Percentiles rank a stretch among this genome's conserved stretches.
Conservation (phyloP, 352 stramenopile species). For the Phytophthora lateralis region DNA sequence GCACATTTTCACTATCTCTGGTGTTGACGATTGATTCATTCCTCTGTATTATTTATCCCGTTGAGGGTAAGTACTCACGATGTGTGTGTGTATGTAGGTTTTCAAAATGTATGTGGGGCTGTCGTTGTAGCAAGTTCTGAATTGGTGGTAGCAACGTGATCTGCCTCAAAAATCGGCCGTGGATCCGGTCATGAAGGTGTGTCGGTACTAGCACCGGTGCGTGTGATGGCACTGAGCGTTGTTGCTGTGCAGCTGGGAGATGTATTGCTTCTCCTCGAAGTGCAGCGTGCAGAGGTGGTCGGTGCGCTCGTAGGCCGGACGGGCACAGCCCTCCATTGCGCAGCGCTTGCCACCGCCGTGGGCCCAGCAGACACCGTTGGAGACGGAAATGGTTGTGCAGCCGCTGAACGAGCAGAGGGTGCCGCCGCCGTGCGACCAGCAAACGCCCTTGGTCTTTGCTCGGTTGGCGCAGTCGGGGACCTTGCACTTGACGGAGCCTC, state of each 20-base stretch:
- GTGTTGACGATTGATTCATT: slow-evolving; percentile 22
- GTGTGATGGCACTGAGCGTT: slow-evolving; percentile 27
- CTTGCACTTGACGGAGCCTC: slow-evolving; percentile 67
- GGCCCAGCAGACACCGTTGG: slow-evolving; percentile 65
- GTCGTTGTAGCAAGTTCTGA: slow-evolving; percentile 21
- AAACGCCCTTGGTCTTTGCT: slow-evolving; percentile 65
- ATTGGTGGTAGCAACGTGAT: slow-evolving; percentile 23
- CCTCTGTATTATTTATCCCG: slow-evolving; percentile 24
- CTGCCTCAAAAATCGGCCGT: slow-evolving; percentile 26
- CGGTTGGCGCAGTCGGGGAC: slow-evolving; percentile 55
- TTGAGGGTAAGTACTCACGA: slow-evolving; percentile 19
- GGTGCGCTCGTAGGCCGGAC: slow-evolving; percentile 59
- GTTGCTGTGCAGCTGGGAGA: slow-evolving; percentile 25
- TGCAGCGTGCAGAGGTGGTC: slow-evolving; percentile 60
- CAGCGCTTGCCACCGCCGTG: slow-evolving; percentile 89
- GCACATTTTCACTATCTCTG: slow-evolving; percentile 3
- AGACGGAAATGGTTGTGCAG: slow-evolving; percentile 57
- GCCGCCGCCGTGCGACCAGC: slow-evolving; percentile 66
- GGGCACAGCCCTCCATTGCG: slow-evolving; percentile 61
- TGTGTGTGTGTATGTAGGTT: slow-evolving; percentile 5
- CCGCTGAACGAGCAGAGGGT: slow-evolving; percentile 51
- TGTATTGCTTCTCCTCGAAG: slow-evolving; percentile 52
- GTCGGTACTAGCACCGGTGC: slow-evolving; percentile 26
- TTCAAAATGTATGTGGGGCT: slow-evolving; percentile 24
- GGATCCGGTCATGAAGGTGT: slow-evolving; percentile 9